These are phyloP conservation scores for Flaveria trinervia DNA, from an alignment of 129 eudicot species.

Conservation along the genomic window DNA sequence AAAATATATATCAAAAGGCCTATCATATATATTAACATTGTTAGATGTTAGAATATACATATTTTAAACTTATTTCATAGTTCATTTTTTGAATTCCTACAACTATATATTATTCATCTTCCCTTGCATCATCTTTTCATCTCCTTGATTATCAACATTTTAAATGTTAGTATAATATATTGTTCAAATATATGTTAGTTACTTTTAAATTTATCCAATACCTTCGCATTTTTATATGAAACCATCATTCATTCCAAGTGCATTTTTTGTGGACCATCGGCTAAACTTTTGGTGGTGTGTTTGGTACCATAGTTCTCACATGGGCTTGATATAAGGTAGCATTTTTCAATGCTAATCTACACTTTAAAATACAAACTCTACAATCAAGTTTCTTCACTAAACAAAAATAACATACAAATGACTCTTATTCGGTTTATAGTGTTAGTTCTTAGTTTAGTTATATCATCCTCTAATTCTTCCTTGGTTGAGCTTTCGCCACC, in stretches of 20 bases:
- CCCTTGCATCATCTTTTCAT: too few relatives aligned
- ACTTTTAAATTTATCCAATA: too few relatives aligned
- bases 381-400: constrained; percentile 10
- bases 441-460: constrained; percentile 31
- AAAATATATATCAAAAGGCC: too few relatives aligned
- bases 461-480: constrained; percentile 34
- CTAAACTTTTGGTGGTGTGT: constrained; percentile 33
- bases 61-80: too few relatives aligned
- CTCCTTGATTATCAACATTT: too few relatives aligned
- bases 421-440: constrained; percentile 20
- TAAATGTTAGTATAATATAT: too few relatives aligned
- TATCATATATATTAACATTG: too few relatives aligned
- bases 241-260: constrained; percentile 35
- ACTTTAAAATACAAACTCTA: constrained; percentile 26
- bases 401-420: constrained; percentile 28
- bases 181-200: too few relatives aligned
- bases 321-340: constrained; percentile 34
- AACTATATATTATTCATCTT: too few relatives aligned
- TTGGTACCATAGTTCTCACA: constrained; percentile 32
- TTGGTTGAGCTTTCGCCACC: constrained; percentile 25
- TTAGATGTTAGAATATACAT: too few relatives aligned
- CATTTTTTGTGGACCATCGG: constrained; percentile 35
- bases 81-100: too few relatives aligned
- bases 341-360: constrained; percentile 16
- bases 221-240: neutral